Conservation (phyloP, 2,329 filamentous ascomycete species). For the Cercospora citrullina region DNA sequence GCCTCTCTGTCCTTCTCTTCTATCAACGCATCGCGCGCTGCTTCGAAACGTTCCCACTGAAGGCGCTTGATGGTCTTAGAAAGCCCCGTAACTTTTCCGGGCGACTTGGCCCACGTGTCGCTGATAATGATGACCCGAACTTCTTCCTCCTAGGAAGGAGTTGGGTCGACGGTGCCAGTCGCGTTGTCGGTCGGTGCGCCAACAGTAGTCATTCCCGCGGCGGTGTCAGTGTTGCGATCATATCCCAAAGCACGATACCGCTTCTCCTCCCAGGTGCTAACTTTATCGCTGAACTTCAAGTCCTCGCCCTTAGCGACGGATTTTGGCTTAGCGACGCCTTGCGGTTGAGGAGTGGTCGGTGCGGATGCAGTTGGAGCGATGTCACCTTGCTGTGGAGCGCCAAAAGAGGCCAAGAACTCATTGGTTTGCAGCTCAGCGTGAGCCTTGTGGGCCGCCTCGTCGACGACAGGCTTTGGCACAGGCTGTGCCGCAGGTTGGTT, state of each 20-base stretch:
- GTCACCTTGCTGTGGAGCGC: not conserved
- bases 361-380: not conserved
- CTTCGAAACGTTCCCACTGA: no score
- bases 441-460: not conserved
- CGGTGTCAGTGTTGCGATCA: not conserved
- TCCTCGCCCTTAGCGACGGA: slow-evolving; percentile 7
- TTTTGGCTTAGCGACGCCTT: not conserved
- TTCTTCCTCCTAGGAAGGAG: not conserved
- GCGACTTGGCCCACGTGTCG: no score
- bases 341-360: not conserved
- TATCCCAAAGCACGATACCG: not conserved
- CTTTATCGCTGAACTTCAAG: slow-evolving; percentile 5
- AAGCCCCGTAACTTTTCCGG: no score
- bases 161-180: not conserved
- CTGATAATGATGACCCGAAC: no score
- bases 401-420: slow-evolving; percentile 1
- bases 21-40: no score
- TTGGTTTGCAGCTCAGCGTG: not conserved
- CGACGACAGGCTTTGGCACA: not conserved
- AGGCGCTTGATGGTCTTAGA: no score
- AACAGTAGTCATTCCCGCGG: not conserved
- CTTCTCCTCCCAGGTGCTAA: slow-evolving; percentile 5
- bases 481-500: not conserved
- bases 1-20: no score
- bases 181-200: not conserved